Percentiles rank a stretch among this genome's conserved stretches.
These are phyloP conservation scores for Sporothrix humicola DNA, from an alignment of 2,329 filamentous ascomycete genomes.

Conservation along the genomic window DNA sequence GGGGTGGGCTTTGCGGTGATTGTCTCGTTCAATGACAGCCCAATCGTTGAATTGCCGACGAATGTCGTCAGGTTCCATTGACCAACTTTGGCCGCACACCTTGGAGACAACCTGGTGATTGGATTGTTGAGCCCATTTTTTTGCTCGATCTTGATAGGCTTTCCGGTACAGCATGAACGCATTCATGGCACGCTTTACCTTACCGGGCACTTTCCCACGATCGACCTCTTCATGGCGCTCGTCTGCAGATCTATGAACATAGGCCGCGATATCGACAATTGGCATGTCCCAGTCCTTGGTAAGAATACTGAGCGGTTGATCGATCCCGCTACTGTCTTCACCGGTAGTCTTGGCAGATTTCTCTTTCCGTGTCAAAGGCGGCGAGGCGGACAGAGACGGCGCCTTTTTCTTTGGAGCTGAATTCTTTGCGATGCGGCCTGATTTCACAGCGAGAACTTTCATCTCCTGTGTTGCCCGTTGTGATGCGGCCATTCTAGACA, in stretches of 20 bases:
- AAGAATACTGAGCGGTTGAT: slow-evolving; percentile 72
- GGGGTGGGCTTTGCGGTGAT: slow-evolving; percentile 84
- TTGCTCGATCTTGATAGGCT: slow-evolving; percentile 85
- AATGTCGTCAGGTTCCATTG: slow-evolving; percentile 74
- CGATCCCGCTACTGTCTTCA: slow-evolving; percentile 55
- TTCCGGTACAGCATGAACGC: slow-evolving; percentile 98
- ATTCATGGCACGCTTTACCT: slow-evolving; percentile 93
- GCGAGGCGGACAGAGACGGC: slow-evolving; percentile 25
- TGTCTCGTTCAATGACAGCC: slow-evolving; percentile 79
- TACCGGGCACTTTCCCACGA: slow-evolving; percentile 70
- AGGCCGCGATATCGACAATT: slow-evolving; percentile 78
- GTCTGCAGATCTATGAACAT: slow-evolving; percentile 74
- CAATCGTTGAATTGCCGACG: slow-evolving; percentile 77
- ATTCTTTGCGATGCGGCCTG: slow-evolving; percentile 48
- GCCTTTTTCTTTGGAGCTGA: slow-evolving; percentile 51
- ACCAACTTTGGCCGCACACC: slow-evolving; percentile 87
- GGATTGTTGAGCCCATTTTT: slow-evolving; percentile 79
- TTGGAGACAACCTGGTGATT: slow-evolving; percentile 94
- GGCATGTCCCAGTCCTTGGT: slow-evolving; percentile 67
- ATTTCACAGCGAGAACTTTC: slow-evolving; percentile 45
- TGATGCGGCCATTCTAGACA: slow-evolving; percentile 39
- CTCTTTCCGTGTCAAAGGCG: slow-evolving; percentile 44
- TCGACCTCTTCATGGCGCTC: slow-evolving; percentile 71
- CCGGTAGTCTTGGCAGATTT: slow-evolving; percentile 48
- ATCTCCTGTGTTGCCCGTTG: slow-evolving; percentile 42